Conservation (phyloP, 257 asterid genomes). For the Anisodus acutangulus region DNA sequence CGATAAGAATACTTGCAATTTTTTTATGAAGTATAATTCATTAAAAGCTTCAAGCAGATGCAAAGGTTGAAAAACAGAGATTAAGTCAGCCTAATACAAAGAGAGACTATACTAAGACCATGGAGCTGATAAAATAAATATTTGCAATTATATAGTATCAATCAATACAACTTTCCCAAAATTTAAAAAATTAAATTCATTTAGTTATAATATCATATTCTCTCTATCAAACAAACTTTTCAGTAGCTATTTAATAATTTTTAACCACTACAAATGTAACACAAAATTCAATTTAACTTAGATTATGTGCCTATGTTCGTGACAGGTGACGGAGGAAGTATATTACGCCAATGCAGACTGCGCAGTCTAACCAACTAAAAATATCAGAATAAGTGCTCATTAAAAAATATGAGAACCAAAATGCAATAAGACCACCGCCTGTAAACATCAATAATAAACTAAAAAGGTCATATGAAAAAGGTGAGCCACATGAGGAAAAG, state of each 20-base stretch:
- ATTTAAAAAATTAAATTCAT: neutral
- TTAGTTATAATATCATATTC: neutral
- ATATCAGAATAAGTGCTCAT: neutral
- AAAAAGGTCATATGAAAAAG: neutral
- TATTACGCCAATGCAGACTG: neutral
- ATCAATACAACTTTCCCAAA: conserved; percentile 8
- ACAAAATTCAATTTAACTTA: neutral
- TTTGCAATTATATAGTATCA: neutral
- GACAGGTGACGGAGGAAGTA: neutral
- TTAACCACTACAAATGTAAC: neutral
- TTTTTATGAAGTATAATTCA: neutral
- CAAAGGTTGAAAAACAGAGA: neutral
- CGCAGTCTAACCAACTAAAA: neutral
- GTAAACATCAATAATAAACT: neutral
- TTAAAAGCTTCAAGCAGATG: neutral
- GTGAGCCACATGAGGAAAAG: neutral
- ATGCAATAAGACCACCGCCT: neutral
- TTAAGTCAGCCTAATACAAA: neutral
- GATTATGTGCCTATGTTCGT: neutral
- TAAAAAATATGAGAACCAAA: neutral
- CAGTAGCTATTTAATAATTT: neutral
- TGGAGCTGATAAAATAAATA: neutral
- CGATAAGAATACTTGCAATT: neutral
- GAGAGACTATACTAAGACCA: neutral
- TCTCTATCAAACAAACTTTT: neutral